Evolutionary conservation across 306 rosid genomes (phyloP).

Genomic region (Citrullus amarus): DNA sequence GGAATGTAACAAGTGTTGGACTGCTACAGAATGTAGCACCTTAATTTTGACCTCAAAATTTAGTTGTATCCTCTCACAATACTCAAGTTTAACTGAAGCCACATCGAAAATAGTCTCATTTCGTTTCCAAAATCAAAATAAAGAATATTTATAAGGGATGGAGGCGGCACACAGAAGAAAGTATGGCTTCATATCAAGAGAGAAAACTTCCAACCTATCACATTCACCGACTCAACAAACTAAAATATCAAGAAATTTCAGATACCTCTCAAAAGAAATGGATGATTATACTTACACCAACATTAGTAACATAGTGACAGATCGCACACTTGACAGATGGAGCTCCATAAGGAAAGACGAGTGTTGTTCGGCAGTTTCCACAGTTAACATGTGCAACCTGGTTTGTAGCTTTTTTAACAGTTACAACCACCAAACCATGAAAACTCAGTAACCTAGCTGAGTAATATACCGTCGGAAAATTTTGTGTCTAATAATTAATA

Average conservation of each 20-base stretch:
- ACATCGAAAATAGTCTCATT: not conserved
- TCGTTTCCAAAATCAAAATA: not conserved
- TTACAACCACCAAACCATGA: conserved; percentile 15
- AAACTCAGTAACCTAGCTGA: conserved; percentile 13
- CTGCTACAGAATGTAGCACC: not conserved
- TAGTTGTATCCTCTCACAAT: not conserved
- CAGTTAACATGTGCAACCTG: conserved; percentile 81
- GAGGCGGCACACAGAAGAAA: not conserved
- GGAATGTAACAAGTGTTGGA: not conserved
- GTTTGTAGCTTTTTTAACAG: conserved; percentile 39
- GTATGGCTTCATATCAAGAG: not conserved
- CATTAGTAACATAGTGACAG: conserved; percentile 79
- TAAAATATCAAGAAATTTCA: conserved; percentile 3
- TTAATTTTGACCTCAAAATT: not conserved
- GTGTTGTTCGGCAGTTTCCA: conserved; percentile 84
- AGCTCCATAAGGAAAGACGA: conserved; percentile 93
- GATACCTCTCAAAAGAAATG: not conserved
- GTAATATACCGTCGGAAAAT: not conserved
- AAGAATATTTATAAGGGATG: not conserved
- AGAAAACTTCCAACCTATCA: not conserved
- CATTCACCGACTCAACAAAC: not conserved
- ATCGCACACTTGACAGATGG: conserved; percentile 97
- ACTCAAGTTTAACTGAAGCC: not conserved
- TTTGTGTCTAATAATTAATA: not conserved
- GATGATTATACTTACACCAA: conserved; percentile 49